Base-by-base conservation (phyloP, 2,329 filamentous ascomycete genomes). In the Neonectria hederae region DNA sequence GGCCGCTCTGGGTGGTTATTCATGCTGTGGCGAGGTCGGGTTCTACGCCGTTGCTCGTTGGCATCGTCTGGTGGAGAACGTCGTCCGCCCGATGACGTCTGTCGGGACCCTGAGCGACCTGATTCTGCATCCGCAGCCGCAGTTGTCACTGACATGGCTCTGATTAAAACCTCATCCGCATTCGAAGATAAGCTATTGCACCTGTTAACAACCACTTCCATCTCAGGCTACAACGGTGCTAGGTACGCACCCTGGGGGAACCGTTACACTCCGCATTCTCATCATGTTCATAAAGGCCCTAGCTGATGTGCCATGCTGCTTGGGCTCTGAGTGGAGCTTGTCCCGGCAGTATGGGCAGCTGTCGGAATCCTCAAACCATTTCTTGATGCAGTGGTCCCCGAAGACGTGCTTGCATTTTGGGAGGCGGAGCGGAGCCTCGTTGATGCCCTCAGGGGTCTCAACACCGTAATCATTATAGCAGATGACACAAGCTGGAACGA, bases 391-490 rank as follows among this genome's bases (percentile, higher is more conserved):
- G 68, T 85, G 82, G 60, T 89, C 83, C 19, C 88, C 88, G 74
- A 90, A 90, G 7, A 90, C 75, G 69, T 90, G 88, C 68, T 86
- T 87, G 79, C 88, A 90, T 68, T 83, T 85, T 2, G 88, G 88
- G 19, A 90, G 76, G 21, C 86, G 84, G 17, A 90, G 74, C 1
- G 88, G 86, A 3, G 76, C 79, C 72, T 90, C 88, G 49, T 79
- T 82, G 21, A 86, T 76, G 1, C 87, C 87, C 66, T 90, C 88
- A 0, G 87, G 87, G 28, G 83, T 87, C 62, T 79, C 74, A 14
- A 83, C 79, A 35, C 86, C 86, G 69, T 85, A 89, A 9, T 89
- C 86, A 66, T 89, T 89, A 72, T 90, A 90, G 76, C 88, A 90
- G 63, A 90, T 90, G 21, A 86, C 82, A 72, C 88, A 90, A 14